Conservation (phyloP, 352 stramenopile species). For the Aphanomyces cochlioides region DNA sequence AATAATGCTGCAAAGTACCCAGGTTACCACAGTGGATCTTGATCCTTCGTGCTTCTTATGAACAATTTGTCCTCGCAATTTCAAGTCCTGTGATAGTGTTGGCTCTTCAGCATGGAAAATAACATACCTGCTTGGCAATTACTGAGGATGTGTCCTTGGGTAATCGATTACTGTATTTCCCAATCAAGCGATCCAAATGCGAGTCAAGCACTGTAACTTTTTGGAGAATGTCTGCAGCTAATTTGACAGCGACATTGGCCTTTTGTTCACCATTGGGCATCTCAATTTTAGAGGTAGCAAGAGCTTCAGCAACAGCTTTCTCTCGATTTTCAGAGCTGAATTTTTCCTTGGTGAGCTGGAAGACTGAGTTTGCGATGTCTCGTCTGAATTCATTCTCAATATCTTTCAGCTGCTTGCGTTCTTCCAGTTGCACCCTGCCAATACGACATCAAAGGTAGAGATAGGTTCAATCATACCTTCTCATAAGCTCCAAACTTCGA, state of each 20-base stretch:
- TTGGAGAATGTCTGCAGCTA: constrained; percentile 45
- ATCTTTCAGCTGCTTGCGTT: constrained; percentile 76
- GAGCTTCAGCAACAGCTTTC: constrained; percentile 53
- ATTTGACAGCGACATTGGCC: constrained; percentile 11
- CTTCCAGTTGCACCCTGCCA: constrained; percentile 49
- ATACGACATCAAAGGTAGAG: background rate
- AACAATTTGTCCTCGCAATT: constrained; percentile 49
- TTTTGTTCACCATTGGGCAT: constrained; percentile 29
- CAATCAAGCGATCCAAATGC: constrained; percentile 68
- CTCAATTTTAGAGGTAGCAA: constrained; percentile 13
- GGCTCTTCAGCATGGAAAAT: constrained; percentile 14
- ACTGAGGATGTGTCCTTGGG: constrained; percentile 35
- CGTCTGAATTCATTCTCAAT: constrained; percentile 79
- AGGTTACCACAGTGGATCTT: constrained; percentile 79
- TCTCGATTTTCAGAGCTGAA: constrained; percentile 80
- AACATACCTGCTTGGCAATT: constrained; percentile 40
- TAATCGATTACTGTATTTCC: constrained; percentile 47
- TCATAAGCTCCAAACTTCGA: constrained; percentile 72
- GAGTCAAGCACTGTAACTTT: constrained; percentile 77
- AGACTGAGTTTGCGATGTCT: constrained; percentile 70
- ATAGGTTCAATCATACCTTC: constrained; percentile 34
- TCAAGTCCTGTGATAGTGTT: constrained; percentile 45
- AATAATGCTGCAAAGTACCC: constrained; percentile 81
- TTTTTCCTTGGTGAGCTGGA: constrained; percentile 80
- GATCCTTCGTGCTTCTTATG: constrained; percentile 78